Evolutionary conservation across 2,329 filamentous ascomycete genomes (phyloP).

Genomic region (Venturia nashicola): DNA sequence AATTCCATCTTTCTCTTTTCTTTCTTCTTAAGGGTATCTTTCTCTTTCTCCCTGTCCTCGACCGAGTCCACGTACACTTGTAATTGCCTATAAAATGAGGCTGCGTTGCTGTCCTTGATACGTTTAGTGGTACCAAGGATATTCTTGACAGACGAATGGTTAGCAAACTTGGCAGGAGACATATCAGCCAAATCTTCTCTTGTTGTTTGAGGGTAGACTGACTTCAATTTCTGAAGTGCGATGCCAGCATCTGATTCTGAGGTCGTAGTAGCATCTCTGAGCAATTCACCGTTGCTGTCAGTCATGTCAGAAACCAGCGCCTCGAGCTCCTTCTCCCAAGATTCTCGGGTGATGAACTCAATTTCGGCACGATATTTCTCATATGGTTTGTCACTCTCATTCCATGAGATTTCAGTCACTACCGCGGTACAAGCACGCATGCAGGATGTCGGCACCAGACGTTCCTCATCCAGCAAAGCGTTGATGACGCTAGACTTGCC

Average conservation of each 20-base stretch:
- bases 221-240: not conserved
- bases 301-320: not conserved
- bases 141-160: conserved; percentile 25
- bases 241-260: conserved; percentile 1
- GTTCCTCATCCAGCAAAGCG: conserved; percentile 48
- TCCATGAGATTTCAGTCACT: conserved; percentile 48
- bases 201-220: conserved; percentile 2
- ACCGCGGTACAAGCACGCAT: conserved; percentile 52
- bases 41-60: conserved; percentile 11
- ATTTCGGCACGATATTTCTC: conserved; percentile 42
- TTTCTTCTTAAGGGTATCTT: not conserved
- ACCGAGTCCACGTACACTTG: conserved; percentile 1
- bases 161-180: not conserved
- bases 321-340: conserved; percentile 7
- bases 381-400: conserved; percentile 28
- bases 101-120: not conserved
- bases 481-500: conserved; percentile 54
- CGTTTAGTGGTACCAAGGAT: not conserved
- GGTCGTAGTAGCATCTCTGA: not conserved
- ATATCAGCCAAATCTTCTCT: not conserved
- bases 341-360: conserved; percentile 41
- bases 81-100: conserved; percentile 4
- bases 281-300: not conserved
- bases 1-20: conserved; percentile 31
- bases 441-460: conserved; percentile 43